A percentile compares a stretch with the other conserved stretches of the same genome.
Conservation (phyloP, 2,329 filamentous ascomycete species). For the Xylariaceae sp. region DNA sequence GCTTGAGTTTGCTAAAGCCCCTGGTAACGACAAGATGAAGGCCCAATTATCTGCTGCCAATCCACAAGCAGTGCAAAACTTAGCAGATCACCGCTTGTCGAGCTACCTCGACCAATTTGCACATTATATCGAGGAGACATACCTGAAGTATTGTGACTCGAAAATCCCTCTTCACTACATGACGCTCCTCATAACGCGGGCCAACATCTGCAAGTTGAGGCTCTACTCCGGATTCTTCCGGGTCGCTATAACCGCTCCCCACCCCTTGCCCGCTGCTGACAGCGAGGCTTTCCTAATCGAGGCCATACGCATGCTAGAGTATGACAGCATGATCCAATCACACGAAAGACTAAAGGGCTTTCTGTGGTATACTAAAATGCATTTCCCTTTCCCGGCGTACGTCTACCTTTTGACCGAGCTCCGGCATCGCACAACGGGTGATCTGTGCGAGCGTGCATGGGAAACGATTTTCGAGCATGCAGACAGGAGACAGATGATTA, state of each 20-base stretch:
- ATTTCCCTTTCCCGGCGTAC: conserved; percentile 59
- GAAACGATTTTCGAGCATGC: conserved; percentile 53
- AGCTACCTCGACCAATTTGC: conserved; percentile 52
- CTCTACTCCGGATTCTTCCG: conserved; percentile 52
- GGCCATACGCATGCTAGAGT: conserved; percentile 56
- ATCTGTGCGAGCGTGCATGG: conserved; percentile 57
- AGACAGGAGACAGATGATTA: conserved; percentile 46
- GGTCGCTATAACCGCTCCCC: conserved; percentile 39
- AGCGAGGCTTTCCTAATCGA: conserved; percentile 51
- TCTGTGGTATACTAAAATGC: conserved; percentile 55
- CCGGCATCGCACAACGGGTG: conserved; percentile 48
- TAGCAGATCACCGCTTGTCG: conserved; percentile 47
- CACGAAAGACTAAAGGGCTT: conserved; percentile 50
- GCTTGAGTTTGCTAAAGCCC: conserved; percentile 54
- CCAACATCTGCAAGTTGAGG: conserved; percentile 54
- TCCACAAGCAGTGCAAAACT: conserved; percentile 43
- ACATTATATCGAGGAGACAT: conserved; percentile 52
- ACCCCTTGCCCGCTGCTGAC: conserved; percentile 42
- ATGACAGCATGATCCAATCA: conserved; percentile 53
- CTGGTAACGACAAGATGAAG: conserved; percentile 44
- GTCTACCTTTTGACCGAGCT: conserved; percentile 57
- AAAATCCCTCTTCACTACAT: conserved; percentile 58
- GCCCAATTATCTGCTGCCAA: conserved; percentile 30
- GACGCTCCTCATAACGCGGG: conserved; percentile 54
- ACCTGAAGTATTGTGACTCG: conserved; percentile 53